These are phyloP conservation scores for Holtermannia corniformis DNA, from an alignment of 768 basidiomycete species.

Conservation along the genomic window DNA sequence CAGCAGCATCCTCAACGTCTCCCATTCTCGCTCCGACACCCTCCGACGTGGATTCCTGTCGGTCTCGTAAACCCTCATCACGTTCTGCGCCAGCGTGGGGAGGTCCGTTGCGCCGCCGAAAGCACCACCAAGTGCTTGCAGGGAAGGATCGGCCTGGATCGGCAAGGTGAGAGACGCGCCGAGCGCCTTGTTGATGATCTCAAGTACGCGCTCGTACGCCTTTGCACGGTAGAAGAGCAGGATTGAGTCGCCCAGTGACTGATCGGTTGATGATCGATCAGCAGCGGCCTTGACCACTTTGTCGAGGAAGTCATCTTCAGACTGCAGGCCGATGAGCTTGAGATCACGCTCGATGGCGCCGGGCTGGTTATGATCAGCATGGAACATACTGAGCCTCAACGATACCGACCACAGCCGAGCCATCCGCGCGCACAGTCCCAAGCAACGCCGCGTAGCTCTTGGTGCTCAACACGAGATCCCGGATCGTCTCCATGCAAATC, in stretches of 20 bases:
- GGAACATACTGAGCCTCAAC: neutral
- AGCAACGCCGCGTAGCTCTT: constrained; percentile 77
- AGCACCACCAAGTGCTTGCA: constrained; percentile 42
- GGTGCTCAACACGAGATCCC: constrained; percentile 44
- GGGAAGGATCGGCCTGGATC: constrained; percentile 29
- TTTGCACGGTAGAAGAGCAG: constrained; percentile 92
- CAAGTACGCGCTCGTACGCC: constrained; percentile 76
- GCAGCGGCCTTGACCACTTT: constrained; percentile 78
- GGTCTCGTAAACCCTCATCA: constrained; percentile 56
- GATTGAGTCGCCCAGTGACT: constrained; percentile 78
- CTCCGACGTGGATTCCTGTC: constrained; percentile 65
- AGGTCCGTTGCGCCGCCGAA: constrained; percentile 50
- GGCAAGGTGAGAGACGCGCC: constrained; percentile 58
- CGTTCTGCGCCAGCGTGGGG: constrained; percentile 60
- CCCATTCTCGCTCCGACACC: constrained; percentile 55
- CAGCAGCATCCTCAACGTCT: constrained; percentile 51
- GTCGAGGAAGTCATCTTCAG: constrained; percentile 61
- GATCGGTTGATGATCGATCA: constrained; percentile 67
- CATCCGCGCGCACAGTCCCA: constrained; percentile 83
- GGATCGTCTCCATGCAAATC: constrained; percentile 43
- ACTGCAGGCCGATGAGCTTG: constrained; percentile 59
- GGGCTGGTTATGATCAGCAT: constrained; percentile 47
- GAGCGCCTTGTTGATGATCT: constrained; percentile 75
- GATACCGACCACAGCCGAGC: constrained; percentile 66
- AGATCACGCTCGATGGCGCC: constrained; percentile 81